Conservation (phyloP, 179 eudicot genomes). For the Nepenthes alata region DNA sequence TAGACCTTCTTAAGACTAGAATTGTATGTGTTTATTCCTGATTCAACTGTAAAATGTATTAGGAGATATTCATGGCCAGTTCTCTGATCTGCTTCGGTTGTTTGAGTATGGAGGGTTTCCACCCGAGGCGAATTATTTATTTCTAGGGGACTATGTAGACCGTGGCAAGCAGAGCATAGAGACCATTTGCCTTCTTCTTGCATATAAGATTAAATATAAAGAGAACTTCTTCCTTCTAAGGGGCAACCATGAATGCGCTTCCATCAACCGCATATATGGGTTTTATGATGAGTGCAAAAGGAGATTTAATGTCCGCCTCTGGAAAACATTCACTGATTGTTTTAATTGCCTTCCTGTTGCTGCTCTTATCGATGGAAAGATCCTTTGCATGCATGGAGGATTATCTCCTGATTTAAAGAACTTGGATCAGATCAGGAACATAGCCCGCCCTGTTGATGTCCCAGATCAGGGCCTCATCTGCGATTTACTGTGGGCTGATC, state of each 20-base stretch:
- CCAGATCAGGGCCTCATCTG: conserved; percentile 74
- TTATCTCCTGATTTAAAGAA: conserved; percentile 54
- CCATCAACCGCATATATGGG: conserved; percentile 73
- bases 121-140: conserved; percentile 59
- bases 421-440: conserved; percentile 56
- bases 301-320: conserved; percentile 64
- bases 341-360: conserved; percentile 73
- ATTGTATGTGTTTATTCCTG: conserved; percentile 2
- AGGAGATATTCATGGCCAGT: conserved; percentile 79
- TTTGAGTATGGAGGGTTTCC: conserved; percentile 80
- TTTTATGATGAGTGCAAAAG: conserved; percentile 76
- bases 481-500: conserved; percentile 70
- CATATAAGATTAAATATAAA: conserved; percentile 73
- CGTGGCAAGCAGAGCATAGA: conserved; percentile 83
- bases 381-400: conserved; percentile 83
- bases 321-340: conserved; percentile 68
- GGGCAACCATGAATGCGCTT: conserved; percentile 78
- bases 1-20: no score
- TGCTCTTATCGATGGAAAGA: conserved; percentile 67
- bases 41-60: conserved; percentile 6
- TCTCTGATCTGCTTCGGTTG: conserved; percentile 66
- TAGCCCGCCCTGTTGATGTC: conserved; percentile 69
- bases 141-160: conserved; percentile 72
- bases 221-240: conserved; percentile 76
- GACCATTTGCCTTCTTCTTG: conserved; percentile 69